A percentile compares a stretch with the other conserved stretches of the same genome.
Evolutionary conservation across 345 rosid species (phyloP).

Genomic region (Bruguiera parviflora): DNA sequence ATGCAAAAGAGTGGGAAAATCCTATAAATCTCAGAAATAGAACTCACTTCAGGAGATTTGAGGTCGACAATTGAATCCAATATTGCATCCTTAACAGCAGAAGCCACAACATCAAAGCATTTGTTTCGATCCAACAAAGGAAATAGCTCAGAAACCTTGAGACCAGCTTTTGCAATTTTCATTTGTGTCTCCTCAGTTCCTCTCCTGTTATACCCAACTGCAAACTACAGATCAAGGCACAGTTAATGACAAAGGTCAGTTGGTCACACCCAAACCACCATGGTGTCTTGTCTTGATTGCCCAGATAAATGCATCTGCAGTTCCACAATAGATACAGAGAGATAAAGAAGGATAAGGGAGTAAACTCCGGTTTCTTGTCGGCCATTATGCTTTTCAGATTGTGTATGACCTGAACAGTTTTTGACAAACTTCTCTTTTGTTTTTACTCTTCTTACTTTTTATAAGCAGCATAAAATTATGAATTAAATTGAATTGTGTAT

Average conservation of each 20-base stretch:
- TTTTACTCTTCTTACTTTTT: too few species aligned
- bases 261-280: background rate
- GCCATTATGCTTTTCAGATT: too few species aligned
- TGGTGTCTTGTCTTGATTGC: background rate
- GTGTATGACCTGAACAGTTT: too few species aligned
- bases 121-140: conserved; percentile 66
- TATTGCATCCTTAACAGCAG: conserved; percentile 73
- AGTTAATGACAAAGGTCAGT: background rate
- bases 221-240: conserved; percentile 50
- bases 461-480: too few species aligned
- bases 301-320: background rate
- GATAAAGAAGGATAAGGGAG: background rate
- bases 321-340: background rate
- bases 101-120: conserved; percentile 76
- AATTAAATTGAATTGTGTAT: too few species aligned
- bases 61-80: conserved; percentile 81
- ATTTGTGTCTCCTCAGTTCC: conserved; percentile 60
- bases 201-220: conserved; percentile 84
- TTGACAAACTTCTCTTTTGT: too few species aligned
- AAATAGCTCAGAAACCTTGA: conserved; percentile 34
- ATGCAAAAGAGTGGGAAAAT: background rate
- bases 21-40: background rate
- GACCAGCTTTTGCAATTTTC: conserved; percentile 38
- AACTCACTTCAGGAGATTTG: conserved; percentile 71
- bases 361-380: background rate